Evolutionary conservation across 257 asterid species (phyloP), one percentile per base, ranked within the genome.

Genomic region (Ehretia macrophylla): DNA sequence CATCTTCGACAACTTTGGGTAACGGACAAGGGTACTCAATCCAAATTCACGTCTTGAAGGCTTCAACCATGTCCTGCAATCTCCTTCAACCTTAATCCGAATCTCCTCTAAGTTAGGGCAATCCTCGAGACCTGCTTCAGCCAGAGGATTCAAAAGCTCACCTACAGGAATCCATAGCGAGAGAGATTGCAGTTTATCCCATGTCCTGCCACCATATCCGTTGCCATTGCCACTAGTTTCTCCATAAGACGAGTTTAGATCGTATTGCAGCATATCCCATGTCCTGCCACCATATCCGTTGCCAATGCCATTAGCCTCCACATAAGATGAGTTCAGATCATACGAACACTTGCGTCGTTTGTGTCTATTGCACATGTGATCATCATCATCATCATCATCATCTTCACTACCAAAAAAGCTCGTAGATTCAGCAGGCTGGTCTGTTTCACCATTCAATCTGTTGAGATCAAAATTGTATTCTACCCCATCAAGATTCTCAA

Each of bases 121-220:
- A 54, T 86, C 65, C 49, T 80, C 86, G 5, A 93, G 85, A 10
- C 99, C 96, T 0, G 77, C 72, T 8, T 66, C 23, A 27, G 76
- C n/a, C 19, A 86, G 71, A 45, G 97, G 96, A 64, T 65, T 79
- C 75, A 89, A 51, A 61, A 77, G 85, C 72, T 83, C 86, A 32
- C 95, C 97, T 0, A 89, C 99, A 0, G 85, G 72, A 17, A 89
- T 80, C 97, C 99, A 93, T 0, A 88, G 79, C 0, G 97, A 89
- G 45, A 89, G 89, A 11, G 62, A 60, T 27, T 71, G 72, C 65
- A 93, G 74, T 47, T n/a, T 72, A 14, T 74, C 85, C 99, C 99
- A 93, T 18, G 86, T 63, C 73, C 57, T 75, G 54, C 32, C 77
- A 1, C 49, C 68, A 27, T 56, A 69, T 11, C 71, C 84, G 62